Base-by-base conservation (phyloP, 2,329 filamentous ascomycete genomes). In the Hymenotorrendiella dingleyae region DNA sequence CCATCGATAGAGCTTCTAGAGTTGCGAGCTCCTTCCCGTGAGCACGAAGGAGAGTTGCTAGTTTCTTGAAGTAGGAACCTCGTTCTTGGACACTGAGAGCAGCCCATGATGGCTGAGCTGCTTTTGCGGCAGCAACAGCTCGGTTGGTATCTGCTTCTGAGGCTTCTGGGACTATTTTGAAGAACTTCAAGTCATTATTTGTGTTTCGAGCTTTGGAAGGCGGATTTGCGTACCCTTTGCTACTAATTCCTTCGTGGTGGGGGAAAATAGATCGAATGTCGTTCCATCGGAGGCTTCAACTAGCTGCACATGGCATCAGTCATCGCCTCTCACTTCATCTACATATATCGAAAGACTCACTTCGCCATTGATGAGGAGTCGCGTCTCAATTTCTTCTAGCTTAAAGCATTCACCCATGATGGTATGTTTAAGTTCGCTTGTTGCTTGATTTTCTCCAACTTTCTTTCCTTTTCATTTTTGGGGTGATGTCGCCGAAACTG, bases 301-400 rank as follows among this genome's bases (percentile, higher is more conserved):
- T 50, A 72, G 69, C 67, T 60, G 22, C 41, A 6, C 26, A 5
- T 34, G 26, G 9, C 23, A n/a, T 17, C 21, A 33, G 16, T 14
- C 14, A 16, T 26, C 7, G 21, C 12, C 20, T 14, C 26, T 17
- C 29, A 19, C 11, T 27, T 32, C 12, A 8, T 28, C 6, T 43
- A 14, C 12, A 35, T 11, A 4, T 34, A 2, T 19, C 36, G 4
- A 23, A 26, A 38, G n/a, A 43, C 49, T 6, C n/a, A 70, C 68
- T 60, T 70, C 61, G 54, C 71, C 69, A 54, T 74, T 70, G 57
- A 74, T 73, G 51, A 73, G 71, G 40, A 74, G 62, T 19, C 64
- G 16, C 38, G 47, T 44, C 45, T 54, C 46, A 40, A 52, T 32
- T n/a, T 32, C 17, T 22, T 36, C 16, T 6, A 11, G 6, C 6